Evolutionary conservation across 192 early-diverging fungal species (phyloP).

Genomic region (Linnemannia zychae): DNA sequence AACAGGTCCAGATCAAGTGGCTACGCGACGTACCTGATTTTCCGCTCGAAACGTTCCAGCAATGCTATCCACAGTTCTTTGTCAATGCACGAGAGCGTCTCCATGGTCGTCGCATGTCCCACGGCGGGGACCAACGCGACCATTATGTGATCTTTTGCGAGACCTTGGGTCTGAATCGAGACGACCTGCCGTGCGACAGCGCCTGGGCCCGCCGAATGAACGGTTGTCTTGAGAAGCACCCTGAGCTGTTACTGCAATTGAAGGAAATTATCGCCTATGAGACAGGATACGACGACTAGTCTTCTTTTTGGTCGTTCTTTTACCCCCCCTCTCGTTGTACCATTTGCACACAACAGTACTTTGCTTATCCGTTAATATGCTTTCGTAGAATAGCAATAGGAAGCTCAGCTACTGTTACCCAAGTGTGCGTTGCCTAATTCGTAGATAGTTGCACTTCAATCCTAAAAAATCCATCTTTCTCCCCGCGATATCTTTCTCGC

Average conservation of each 20-base stretch:
- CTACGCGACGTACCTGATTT: constrained; percentile 38
- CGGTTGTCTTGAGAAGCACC: constrained; percentile 46
- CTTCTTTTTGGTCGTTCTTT: neutral
- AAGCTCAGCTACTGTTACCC: neutral
- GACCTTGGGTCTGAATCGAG: constrained; percentile 15
- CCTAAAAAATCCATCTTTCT: neutral
- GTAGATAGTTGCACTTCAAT: neutral
- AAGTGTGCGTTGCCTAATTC: neutral
- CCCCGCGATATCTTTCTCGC: neutral
- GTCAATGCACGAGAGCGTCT: constrained; percentile 40
- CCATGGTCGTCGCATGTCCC: constrained; percentile 29
- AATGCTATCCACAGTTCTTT: constrained; percentile 51
- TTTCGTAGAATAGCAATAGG: neutral
- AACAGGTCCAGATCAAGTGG: constrained; percentile 54
- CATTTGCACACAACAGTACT: neutral
- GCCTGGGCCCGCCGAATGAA: constrained; percentile 47
- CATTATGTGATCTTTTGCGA: constrained; percentile 43
- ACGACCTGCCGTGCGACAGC: constrained; percentile 41
- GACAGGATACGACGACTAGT: constrained; percentile 35
- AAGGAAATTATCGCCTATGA: constrained; percentile 54
- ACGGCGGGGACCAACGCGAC: constrained; percentile 40
- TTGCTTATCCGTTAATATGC: neutral
- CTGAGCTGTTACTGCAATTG: constrained; percentile 43
- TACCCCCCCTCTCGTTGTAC: neutral
- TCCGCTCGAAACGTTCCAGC: constrained; percentile 24